Evolutionary conservation across 2,329 filamentous ascomycete species (phyloP).

Genomic region (Tothia fuscella): DNA sequence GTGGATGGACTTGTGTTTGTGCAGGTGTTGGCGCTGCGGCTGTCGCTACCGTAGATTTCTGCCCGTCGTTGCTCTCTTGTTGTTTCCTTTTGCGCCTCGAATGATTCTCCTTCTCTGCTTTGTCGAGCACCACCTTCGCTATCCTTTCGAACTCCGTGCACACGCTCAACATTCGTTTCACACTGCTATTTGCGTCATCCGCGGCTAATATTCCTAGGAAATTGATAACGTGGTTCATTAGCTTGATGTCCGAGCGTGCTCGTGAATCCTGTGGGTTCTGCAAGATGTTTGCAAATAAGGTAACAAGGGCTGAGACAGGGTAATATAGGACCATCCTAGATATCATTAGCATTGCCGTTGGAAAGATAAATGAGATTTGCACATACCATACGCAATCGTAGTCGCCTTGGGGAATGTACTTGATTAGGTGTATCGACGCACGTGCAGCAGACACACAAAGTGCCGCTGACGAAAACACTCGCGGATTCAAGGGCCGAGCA

Average conservation of each 20-base stretch:
- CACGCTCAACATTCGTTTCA: slow-evolving; percentile 85
- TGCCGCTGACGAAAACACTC: slow-evolving; percentile 87
- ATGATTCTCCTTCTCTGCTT: slow-evolving; percentile 72
- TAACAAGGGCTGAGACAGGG: slow-evolving; percentile 87
- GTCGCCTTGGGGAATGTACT: slow-evolving; percentile 92
- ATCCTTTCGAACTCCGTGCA: slow-evolving; percentile 97
- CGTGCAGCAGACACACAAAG: slow-evolving; percentile 86
- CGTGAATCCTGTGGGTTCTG: slow-evolving; percentile 88
- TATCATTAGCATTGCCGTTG: slow-evolving; percentile 19
- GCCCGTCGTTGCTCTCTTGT: slow-evolving; percentile 37
- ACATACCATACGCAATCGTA: slow-evolving; percentile 86
- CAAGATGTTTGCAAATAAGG: slow-evolving; percentile 88
- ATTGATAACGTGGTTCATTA: slow-evolving; percentile 88
- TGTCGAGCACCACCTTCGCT: slow-evolving; percentile 79
- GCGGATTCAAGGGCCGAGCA: slow-evolving; percentile 76
- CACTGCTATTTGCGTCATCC: slow-evolving; percentile 79
- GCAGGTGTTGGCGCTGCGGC: slow-evolving; percentile 11
- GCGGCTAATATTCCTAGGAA: slow-evolving; percentile 83
- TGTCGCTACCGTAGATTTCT: slow-evolving; percentile 16
- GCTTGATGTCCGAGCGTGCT: slow-evolving; percentile 73
- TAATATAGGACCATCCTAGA: slow-evolving; percentile 82
- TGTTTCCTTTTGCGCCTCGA: slow-evolving; percentile 77
- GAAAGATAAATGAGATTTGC: background rate
- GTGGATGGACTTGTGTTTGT: background rate
- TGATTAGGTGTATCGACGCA: slow-evolving; percentile 84